Conservation (phyloP, 2,329 filamentous ascomycete genomes). For the Colletotrichum sansevieriae region DNA sequence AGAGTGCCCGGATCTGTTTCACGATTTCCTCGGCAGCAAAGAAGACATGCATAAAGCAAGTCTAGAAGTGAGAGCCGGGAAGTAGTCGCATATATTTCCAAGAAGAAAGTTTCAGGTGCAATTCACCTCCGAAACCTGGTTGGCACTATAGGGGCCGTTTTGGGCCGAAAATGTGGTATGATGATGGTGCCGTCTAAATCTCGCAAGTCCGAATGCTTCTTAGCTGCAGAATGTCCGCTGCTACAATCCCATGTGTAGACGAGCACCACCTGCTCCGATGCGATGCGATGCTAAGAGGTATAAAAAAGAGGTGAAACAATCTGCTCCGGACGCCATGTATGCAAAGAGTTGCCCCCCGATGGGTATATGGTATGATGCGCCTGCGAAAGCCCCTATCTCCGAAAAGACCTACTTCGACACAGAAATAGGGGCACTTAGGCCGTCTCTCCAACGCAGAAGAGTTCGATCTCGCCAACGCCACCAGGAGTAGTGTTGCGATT, state of each 20-base stretch:
- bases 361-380: conserved; percentile 43
- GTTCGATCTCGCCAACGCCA: conserved; percentile 89
- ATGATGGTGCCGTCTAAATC: conserved; percentile 39
- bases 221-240: conserved; percentile 30
- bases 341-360: conserved; percentile 42
- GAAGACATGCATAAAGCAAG: conserved; percentile 11
- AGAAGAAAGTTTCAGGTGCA: conserved; percentile 22
- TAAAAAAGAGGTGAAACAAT: conserved; percentile 39
- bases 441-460: conserved; percentile 77
- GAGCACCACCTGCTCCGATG: conserved; percentile 25
- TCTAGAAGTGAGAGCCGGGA: conserved; percentile 8
- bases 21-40: not conserved
- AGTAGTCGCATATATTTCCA: conserved; percentile 35
- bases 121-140: not conserved
- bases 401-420: conserved; percentile 32
- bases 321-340: conserved; percentile 43
- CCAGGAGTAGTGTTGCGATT: conserved; percentile 68
- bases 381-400: conserved; percentile 38
- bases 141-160: not conserved
- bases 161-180: conserved; percentile 23
- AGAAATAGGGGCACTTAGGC: conserved; percentile 40
- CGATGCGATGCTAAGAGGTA: conserved; percentile 40
- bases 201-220: conserved; percentile 37
- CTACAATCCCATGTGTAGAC: conserved; percentile 17
- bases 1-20: not conserved